Base-by-base conservation (phyloP, 257 asterid species). In the Nicotiana tomentosiformis region DNA sequence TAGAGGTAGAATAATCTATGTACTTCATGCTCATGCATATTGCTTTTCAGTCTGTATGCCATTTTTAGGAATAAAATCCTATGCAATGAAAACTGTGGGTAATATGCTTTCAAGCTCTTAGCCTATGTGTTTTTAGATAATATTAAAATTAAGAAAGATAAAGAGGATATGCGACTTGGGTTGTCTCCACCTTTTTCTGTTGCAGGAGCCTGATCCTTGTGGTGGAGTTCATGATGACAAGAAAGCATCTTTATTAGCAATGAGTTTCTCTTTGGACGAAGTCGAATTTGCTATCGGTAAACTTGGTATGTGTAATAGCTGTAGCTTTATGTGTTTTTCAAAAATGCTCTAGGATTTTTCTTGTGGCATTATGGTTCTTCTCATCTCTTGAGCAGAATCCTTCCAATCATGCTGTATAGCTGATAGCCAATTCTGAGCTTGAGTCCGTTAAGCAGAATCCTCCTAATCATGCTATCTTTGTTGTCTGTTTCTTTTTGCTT, bases 231-330 rank as follows among this genome's bases (percentile, higher is more conserved):
- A 67, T 56, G 93, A 91, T 10, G 90, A 90, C 86, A 94, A 96
- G 85, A 90, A 85, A 53, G 66, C 86, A 70, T 79, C 92, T 11
- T 84, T 96, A 88, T 86, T 96, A 77, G 90, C 88, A 76, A 96
- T 96, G 99, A 93, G 91, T 83, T 94, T 96, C 92, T 85, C 98
- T 69, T 77, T 83, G 77, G 90, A 86, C 84, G 99, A 94, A 87
- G 94, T 93, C 82, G 86, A 87, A 77, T 91, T 88, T 88, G 97
- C 98, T 64, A 82, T 96, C 86, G 88, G 87, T 83, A 94, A 87
- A 89, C 95, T 92, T 89, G 99, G 99, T 96, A 87, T 11, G 97
- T 90, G 76, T 85, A 82, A 84, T 76, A 60, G 64, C 16, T 70
- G 84, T 70, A 68, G 55, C 78, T 65, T 82, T 87, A 81, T 85